A percentile compares a stretch with the other conserved stretches of the same genome.
These are phyloP conservation scores for Sporothrix globosa DNA, from an alignment of 2,329 filamentous ascomycete species.

Conservation along the genomic window DNA sequence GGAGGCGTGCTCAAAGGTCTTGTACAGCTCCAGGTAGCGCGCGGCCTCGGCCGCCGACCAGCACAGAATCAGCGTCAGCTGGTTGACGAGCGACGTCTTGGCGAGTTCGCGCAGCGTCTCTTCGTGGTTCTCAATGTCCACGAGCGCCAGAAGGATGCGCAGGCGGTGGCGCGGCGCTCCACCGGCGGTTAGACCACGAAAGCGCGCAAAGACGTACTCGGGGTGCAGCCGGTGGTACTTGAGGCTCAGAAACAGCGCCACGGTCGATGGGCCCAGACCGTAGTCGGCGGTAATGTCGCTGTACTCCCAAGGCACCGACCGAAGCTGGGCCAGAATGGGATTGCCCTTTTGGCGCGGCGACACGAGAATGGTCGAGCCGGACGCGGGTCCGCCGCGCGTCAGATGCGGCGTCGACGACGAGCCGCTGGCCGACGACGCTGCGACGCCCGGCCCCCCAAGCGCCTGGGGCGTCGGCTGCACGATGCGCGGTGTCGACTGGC, in stretches of 20 bases:
- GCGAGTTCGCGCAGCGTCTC: slow-evolving; percentile 85
- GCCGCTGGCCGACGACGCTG: neutral
- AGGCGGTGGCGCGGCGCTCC: slow-evolving; percentile 69
- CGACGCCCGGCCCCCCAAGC: slow-evolving; percentile 51
- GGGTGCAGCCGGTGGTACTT: slow-evolving; percentile 98
- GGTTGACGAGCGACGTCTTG: slow-evolving; percentile 90
- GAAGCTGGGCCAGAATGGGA: slow-evolving; percentile 81
- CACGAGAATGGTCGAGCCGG: slow-evolving; percentile 80
- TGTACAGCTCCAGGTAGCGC: slow-evolving; percentile 92
- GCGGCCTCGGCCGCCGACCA: slow-evolving; percentile 95
- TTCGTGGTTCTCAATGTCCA: slow-evolving; percentile 94
- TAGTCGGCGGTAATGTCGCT: slow-evolving; percentile 96
- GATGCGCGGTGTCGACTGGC: slow-evolving; percentile 53
- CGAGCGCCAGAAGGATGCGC: slow-evolving; percentile 84
- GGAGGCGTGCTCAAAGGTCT: slow-evolving; percentile 83
- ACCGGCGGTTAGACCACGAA: slow-evolving; percentile 73
- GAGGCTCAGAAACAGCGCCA: slow-evolving; percentile 84
- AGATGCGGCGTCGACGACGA: neutral
- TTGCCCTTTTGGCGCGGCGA: slow-evolving; percentile 94
- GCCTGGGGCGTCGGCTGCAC: slow-evolving; percentile 88
- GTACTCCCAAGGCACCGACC: slow-evolving; percentile 90
- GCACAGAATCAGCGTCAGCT: slow-evolving; percentile 87
- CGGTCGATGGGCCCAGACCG: slow-evolving; percentile 82
- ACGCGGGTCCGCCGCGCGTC: slow-evolving; percentile 36
- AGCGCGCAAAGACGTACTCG: slow-evolving; percentile 95